These are phyloP conservation scores for Mycena maculata DNA, from an alignment of 768 basidiomycete genomes.

Conservation along the genomic window DNA sequence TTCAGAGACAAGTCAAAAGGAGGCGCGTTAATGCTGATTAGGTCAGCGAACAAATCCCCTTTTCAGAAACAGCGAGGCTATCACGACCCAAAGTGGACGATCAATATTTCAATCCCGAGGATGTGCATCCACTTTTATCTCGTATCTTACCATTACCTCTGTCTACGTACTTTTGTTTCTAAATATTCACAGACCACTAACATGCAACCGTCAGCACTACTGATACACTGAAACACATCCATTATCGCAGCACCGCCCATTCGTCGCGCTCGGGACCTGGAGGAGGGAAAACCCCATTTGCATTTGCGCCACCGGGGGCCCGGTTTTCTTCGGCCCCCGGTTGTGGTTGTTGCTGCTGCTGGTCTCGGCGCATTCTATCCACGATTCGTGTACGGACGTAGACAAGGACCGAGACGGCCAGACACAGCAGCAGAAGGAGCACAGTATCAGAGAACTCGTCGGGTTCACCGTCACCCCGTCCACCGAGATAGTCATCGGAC, in stretches of 20 bases:
- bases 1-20: no score
- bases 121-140: no score
- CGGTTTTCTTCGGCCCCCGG: constrained; percentile 42
- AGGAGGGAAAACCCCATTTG: constrained; percentile 69
- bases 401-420: constrained; percentile 78
- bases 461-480: constrained; percentile 69
- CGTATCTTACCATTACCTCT: constrained; percentile 16
- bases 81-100: neutral
- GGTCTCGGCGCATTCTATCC: constrained; percentile 75
- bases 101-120: neutral
- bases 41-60: no score
- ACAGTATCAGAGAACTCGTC: constrained; percentile 87
- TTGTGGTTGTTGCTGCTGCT: constrained; percentile 57
- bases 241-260: constrained; percentile 70
- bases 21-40: neutral
- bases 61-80: neutral
- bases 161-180: constrained; percentile 6
- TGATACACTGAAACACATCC: constrained; percentile 31
- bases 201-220: constrained; percentile 25
- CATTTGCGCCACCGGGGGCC: constrained; percentile 41
- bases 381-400: constrained; percentile 85
- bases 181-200: constrained; percentile 23
- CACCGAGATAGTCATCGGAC: constrained; percentile 88
- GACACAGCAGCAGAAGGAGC: constrained; percentile 78
- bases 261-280: constrained; percentile 72